These are phyloP conservation scores for Gossypium raimondii DNA, from an alignment of 345 rosid genomes.

Conservation along the genomic window DNA sequence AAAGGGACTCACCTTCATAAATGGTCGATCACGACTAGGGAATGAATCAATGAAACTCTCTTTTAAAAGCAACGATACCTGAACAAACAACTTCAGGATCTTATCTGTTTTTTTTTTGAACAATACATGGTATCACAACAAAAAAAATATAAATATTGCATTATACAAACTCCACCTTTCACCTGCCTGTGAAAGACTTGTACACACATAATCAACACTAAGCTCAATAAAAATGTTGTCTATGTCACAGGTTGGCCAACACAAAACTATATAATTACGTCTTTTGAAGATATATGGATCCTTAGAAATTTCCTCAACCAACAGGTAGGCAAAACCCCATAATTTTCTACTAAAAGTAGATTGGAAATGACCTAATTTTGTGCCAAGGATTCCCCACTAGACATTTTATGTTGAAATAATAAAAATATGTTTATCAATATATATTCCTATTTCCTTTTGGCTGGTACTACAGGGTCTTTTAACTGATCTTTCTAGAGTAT, in stretches of 20 bases:
- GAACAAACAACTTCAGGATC: slow-evolving; percentile 18
- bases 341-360: neutral
- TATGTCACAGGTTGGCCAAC: neutral
- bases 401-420: too few relatives aligned
- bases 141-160: neutral
- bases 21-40: slow-evolving; percentile 70
- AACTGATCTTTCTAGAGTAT: too few relatives aligned
- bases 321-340: neutral
- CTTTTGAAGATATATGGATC: neutral
- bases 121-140: neutral
- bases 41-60: slow-evolving; percentile 92
- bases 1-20: slow-evolving; percentile 66
- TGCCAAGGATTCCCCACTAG: too few relatives aligned
- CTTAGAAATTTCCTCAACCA: slow-evolving; percentile 1
- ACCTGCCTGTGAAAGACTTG: neutral
- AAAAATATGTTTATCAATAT: too few relatives aligned
- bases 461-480: too few relatives aligned
- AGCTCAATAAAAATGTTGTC: neutral
- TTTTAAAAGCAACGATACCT: slow-evolving; percentile 88
- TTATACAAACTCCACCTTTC: neutral
- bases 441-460: too few relatives aligned
- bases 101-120: neutral
- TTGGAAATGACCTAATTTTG: neutral
- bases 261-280: neutral
- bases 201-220: neutral